Evolutionary conservation across 140 eudicot species (phyloP).

Genomic region (Ambrosia hybrid): DNA sequence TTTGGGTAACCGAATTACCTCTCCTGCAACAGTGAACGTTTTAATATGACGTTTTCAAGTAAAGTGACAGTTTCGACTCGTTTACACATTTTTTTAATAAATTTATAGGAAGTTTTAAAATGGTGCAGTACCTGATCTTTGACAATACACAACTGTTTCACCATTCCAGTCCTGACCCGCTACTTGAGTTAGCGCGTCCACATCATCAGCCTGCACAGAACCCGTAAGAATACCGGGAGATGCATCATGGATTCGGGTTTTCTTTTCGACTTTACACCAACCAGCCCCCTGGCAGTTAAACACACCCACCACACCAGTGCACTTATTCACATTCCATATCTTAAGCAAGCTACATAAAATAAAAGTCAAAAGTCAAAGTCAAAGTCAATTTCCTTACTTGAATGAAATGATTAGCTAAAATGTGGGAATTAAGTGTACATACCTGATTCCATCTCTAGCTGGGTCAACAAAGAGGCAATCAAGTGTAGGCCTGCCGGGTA

Average conservation of each 20-base stretch:
- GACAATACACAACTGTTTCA: constrained; percentile 62
- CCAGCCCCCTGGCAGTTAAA: constrained; percentile 99
- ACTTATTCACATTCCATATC: constrained; percentile 86
- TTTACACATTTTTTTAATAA: neutral
- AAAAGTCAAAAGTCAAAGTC: constrained; percentile 9
- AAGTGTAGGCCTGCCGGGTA: constrained; percentile 80
- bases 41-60: neutral
- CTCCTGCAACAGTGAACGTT: constrained; percentile 39
- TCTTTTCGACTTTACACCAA: constrained; percentile 78
- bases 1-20: constrained; percentile 61
- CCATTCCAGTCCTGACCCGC: constrained; percentile 78
- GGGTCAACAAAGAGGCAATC: constrained; percentile 40
- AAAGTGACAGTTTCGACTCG: constrained; percentile 3
- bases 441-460: constrained; percentile 32
- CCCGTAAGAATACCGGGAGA: constrained; percentile 77
- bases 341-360: constrained; percentile 68
- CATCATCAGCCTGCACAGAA: constrained; percentile 65
- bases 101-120: constrained; percentile 9
- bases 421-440: no score
- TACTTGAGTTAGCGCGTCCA: constrained; percentile 56
- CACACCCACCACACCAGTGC: constrained; percentile 83
- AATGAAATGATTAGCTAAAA: neutral
- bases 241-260: constrained; percentile 78
- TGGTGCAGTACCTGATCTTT: constrained; percentile 58
- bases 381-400: neutral